Evolutionary conservation across 2,329 filamentous ascomycete species (phyloP), one percentile per base, ranked within the genome.

Genomic region (Cercospora beticola): DNA sequence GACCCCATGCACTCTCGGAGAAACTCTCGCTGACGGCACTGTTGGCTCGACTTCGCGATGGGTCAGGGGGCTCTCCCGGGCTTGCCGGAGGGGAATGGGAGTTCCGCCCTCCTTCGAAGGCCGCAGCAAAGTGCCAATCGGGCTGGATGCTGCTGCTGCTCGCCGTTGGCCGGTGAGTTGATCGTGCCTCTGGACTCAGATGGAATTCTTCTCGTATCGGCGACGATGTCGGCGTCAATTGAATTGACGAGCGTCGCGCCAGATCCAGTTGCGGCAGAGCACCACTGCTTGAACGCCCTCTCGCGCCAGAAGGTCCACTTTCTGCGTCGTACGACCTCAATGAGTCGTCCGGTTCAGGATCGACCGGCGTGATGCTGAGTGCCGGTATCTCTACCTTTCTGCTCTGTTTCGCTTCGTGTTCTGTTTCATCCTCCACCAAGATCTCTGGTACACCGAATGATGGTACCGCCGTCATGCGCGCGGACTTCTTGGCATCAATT

Each of bases 1-100:
- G 92, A 62, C 94, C 92, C 94, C 94, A 98, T 16, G 92, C 90
- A 18, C 92, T 95, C 76, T 94, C 92, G 76, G 95, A 92, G 65
- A 98, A 86, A 77, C 95, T 91, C 61, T 90, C 89, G 76, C 88
- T 92, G 67, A 94, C 89, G 5, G 86, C 84, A 79, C 90, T 93
- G 65, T 86, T 88, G 26, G 89, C 86, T 54, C 90, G 83, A 74
- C 87, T 87, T 76, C 85, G 87, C 74, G 68, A 66, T 18, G 60
- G 69, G 6, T 63, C 46, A 12, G 68, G 80, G 80, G 28, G 21
- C 54, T 59, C 66, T 46, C 68, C 54, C 33, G 75, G 75, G 70
- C 74, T 68, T 52, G 72, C 62, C 64, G 78, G 68, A 66, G 77
- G 72, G 69, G 72, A 72, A 75, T 63, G 71, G 71, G 62, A 78